Conservation (phyloP, 306 rosid genomes). For the Psophocarpus tetragonolobus region DNA sequence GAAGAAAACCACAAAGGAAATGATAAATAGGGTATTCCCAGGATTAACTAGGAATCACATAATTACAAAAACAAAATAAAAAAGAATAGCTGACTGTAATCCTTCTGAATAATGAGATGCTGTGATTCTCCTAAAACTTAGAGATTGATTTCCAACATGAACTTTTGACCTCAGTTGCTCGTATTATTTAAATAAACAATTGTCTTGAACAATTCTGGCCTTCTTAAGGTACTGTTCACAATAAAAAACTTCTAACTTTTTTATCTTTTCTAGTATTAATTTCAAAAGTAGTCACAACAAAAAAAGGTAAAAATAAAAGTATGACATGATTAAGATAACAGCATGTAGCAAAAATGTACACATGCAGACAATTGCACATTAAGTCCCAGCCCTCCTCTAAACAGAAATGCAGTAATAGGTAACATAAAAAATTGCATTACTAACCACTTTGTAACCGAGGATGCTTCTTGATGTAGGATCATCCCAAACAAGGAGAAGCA, state of each 20-base stretch:
- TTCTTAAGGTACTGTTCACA: conserved; percentile 10
- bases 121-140: neutral
- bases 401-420: conserved; percentile 6
- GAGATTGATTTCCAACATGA: neutral
- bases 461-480: conserved; percentile 95
- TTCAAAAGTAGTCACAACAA: neutral
- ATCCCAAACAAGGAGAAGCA: conserved; percentile 97
- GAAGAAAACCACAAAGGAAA: neutral
- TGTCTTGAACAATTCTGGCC: neutral
- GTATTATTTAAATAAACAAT: conserved; percentile 5
- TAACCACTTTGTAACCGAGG: conserved; percentile 80
- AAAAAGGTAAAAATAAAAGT: conserved; percentile 5
- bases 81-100: neutral
- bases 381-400: conserved; percentile 1
- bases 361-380: neutral
- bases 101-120: neutral
- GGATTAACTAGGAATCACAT: neutral
- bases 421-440: conserved; percentile 35
- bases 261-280: neutral
- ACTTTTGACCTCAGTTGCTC: neutral
- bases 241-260: neutral
- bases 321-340: neutral
- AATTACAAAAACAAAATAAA: neutral
- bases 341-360: neutral
- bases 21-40: neutral